Conservation (phyloP, 257 asterid species). For the Lycium barbarum region DNA sequence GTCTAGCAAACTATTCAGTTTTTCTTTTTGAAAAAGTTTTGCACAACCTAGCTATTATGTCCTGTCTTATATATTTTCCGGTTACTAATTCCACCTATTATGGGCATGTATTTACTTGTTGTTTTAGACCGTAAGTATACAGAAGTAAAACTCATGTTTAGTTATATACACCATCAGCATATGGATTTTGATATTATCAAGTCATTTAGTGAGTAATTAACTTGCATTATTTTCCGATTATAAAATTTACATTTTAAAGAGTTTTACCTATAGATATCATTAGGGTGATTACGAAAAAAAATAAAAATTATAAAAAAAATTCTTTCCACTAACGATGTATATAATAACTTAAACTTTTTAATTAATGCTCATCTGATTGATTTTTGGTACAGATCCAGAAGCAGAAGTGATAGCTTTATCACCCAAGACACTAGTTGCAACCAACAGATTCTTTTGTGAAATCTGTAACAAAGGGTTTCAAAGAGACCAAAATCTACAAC, state of each 20-base stretch:
- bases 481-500: constrained; percentile 92
- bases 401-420: constrained; percentile 92
- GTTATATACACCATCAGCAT: too few relatives aligned
- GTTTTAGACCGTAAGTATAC: not conserved
- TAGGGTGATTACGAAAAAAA: too few relatives aligned
- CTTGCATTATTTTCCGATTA: too few relatives aligned
- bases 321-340: too few relatives aligned
- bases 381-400: constrained; percentile 66
- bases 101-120: too few relatives aligned
- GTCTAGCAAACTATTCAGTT: not conserved
- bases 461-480: constrained; percentile 91
- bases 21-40: not conserved
- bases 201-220: too few relatives aligned
- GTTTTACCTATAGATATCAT: too few relatives aligned
- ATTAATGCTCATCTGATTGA: too few relatives aligned
- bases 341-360: too few relatives aligned
- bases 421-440: constrained; percentile 76
- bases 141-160: not conserved
- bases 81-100: not conserved
- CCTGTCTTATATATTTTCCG: not conserved
- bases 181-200: too few relatives aligned
- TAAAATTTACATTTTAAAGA: too few relatives aligned
- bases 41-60: not conserved
- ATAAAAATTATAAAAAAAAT: too few relatives aligned
- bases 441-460: constrained; percentile 90